Evolutionary conservation across 2,329 filamentous ascomycete species (phyloP).

Genomic region (Helicocarpus griseus): DNA sequence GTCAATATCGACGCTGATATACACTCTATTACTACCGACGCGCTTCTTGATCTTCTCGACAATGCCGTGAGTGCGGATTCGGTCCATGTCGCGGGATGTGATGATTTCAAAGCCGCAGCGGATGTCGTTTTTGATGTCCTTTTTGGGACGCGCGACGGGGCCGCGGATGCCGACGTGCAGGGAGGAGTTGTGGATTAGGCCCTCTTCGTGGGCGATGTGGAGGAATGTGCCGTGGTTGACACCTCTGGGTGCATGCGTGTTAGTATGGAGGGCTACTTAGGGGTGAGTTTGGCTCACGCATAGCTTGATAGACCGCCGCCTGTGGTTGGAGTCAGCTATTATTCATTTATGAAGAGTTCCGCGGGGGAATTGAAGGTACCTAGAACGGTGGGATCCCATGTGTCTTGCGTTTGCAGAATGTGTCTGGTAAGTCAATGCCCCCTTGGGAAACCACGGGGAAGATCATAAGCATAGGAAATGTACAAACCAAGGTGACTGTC

Average conservation of each 20-base stretch:
- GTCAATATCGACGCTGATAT: slow-evolving; percentile 75
- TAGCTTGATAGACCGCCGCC: slow-evolving; percentile 44
- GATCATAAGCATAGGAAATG: slow-evolving; percentile 18
- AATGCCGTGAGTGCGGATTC: slow-evolving; percentile 62
- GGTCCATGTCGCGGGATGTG: slow-evolving; percentile 74
- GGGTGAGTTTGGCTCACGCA: slow-evolving; percentile 29
- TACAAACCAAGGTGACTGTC: slow-evolving; percentile 56
- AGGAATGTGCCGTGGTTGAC: slow-evolving; percentile 91
- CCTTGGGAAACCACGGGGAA: slow-evolving; percentile 42
- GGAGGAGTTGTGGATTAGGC: slow-evolving; percentile 44
- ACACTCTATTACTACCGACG: slow-evolving; percentile 69
- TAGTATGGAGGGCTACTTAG: not conserved
- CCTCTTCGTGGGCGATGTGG: slow-evolving; percentile 71
- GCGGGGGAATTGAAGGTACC: slow-evolving; percentile 6
- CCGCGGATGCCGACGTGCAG: slow-evolving; percentile 49
- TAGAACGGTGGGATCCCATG: slow-evolving; percentile 59
- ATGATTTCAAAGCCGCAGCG: slow-evolving; percentile 71
- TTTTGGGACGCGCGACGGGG: slow-evolving; percentile 40
- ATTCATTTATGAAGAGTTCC: not conserved
- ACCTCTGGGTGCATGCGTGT: slow-evolving; percentile 50
- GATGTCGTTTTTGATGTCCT: slow-evolving; percentile 47
- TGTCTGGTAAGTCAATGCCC: slow-evolving; percentile 32
- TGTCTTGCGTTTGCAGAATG: slow-evolving; percentile 42
- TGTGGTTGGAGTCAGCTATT: slow-evolving; percentile 8
- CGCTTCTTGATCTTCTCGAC: slow-evolving; percentile 59